Evolutionary conservation across 306 rosid species (phyloP), one percentile per base, ranked within the genome.

Genomic region (Pterocarpus macrocarpus): DNA sequence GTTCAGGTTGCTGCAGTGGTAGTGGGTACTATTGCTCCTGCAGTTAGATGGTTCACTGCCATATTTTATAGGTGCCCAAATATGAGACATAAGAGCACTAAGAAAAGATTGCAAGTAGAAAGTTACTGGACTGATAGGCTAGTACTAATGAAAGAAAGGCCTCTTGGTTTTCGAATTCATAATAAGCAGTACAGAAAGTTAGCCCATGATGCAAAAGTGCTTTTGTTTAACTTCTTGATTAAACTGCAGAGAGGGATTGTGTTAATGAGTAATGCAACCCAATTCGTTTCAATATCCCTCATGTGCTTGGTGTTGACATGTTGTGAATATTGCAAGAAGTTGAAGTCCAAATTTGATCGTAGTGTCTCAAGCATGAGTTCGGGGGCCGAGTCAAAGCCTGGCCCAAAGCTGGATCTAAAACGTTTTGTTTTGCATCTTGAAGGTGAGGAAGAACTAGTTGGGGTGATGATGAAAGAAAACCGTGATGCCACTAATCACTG

Each of bases 1-100:
- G 80, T 80, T 45, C 98, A 95, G 84, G 77, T 86, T 7, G 78
- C 80, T 50, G 95, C 97, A 36, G 95, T 92, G 13, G 91, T 50
- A 8, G 76, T 92, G 5, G 97, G 97, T 36, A 92, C 97, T 57
- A 52, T 95, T 59, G 95, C 89, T 50, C 98, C 98, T 13, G 95
- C 94, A 11, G 67, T 83, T 69, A 86, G 97, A 83, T 95, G 98
- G 99, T 88, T 93, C 70, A 6, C 66, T 4, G 93, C 87, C 73
- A 84, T 95, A 56, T 84, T 69, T 2, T 95, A 88, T 80, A 78
- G 91, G 80, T 89, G 95, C 73, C 89, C 92, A 15, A 68, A 41
- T 17, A n/a, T 73, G 63, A 85, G 85, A 50, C 80, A 85, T 2
- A 39, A 5, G 39, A 77, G 33, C 28, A 16, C 34, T 73, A 84